Base-by-base conservation (phyloP, 306 rosid genomes). In the Malus domestica region DNA sequence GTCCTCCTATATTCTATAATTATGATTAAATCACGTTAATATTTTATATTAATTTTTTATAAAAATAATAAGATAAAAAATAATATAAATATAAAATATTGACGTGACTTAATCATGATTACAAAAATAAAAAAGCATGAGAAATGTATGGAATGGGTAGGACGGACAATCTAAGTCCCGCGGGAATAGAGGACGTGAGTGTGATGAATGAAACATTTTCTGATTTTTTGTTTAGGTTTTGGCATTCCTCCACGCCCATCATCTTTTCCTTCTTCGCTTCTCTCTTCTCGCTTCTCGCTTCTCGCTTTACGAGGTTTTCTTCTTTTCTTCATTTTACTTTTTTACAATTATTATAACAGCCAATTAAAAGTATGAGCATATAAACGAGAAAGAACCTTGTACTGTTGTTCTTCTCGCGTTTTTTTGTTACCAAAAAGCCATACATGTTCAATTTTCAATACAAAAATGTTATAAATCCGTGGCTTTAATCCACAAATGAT, bases 171-270 rank as follows among this genome's bases (percentile, higher is more conserved):
- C 29, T 0, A 27, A 27, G 29, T 27, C 29, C 29, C 81, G 81
- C 83, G 77, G 35, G 35, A 32, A 32, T 83, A 81, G 80, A 32
- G 27, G 20, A 49, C 55, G 20, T 27, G 49, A 38, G 44, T 22
- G 75, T 32, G 70, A 78, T 67, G 88, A 87, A 80, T 80, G 90
- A 86, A 83, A 88, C 85, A 67, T 49, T 49, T 49, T 49, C 86
- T 63, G 83, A 75, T 76, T 86, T 83, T 85, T 4, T 49, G 40
- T 35, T 49, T 49, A 2, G 20, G 16, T 49, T 49, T 49, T 49
- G 67, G 74, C 83, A 82, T 82, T 66, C 25, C 25, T 55, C 61
- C 72, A 65, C 89, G 78, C 91, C 84, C 89, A 83, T 87, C 81
- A 86, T 71, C 49, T 76, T 68, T 79, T 73, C 80, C 51, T 75